Conservation (phyloP, 768 basidiomycete species). For the Mycena vulgaris region DNA sequence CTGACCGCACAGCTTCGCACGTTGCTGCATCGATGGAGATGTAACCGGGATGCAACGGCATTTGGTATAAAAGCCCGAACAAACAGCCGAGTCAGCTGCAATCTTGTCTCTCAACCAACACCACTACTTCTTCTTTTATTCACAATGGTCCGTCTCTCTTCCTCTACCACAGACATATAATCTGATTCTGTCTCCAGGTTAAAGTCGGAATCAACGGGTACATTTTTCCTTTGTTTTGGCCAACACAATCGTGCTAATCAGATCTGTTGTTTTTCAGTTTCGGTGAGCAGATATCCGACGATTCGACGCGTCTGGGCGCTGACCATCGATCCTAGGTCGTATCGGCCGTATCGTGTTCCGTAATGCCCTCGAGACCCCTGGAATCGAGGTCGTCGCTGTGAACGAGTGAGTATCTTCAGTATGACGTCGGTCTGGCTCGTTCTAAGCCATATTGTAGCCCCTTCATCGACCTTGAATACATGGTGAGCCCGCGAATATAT, state of each 20-base stretch:
- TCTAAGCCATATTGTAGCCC: slow-evolving; percentile 17
- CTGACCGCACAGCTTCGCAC: neutral
- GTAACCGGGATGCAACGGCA: neutral
- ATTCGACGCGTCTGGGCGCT: neutral
- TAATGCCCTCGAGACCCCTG: slow-evolving; percentile 85
- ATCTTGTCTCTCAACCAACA: slow-evolving; percentile 15
- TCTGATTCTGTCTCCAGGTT: slow-evolving; percentile 57
- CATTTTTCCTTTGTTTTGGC: slow-evolving; percentile 45
- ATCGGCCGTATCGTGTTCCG: slow-evolving; percentile 99
- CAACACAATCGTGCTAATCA: slow-evolving; percentile 16
- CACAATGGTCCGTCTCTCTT: slow-evolving; percentile 23
- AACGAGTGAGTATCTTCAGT: slow-evolving; percentile 81
- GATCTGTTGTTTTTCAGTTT: slow-evolving; percentile 65
- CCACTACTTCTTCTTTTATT: slow-evolving; percentile 12
- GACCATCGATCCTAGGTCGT: slow-evolving; percentile 76
- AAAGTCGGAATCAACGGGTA: slow-evolving; percentile 99
- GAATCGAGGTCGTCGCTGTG: slow-evolving; percentile 91
- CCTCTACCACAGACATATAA: neutral
- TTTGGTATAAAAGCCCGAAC: slow-evolving; percentile 16
- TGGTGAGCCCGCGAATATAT: slow-evolving; percentile 68
- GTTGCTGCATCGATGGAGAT: slow-evolving; percentile 25
- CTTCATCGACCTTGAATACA: slow-evolving; percentile 97
- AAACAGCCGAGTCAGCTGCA: slow-evolving; percentile 12
- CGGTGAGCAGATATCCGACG: slow-evolving; percentile 64
- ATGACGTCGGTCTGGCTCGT: slow-evolving; percentile 19